Evolutionary conservation across 192 early-diverging fungal genomes (phyloP).

Genomic region (Entomortierella parvispora): DNA sequence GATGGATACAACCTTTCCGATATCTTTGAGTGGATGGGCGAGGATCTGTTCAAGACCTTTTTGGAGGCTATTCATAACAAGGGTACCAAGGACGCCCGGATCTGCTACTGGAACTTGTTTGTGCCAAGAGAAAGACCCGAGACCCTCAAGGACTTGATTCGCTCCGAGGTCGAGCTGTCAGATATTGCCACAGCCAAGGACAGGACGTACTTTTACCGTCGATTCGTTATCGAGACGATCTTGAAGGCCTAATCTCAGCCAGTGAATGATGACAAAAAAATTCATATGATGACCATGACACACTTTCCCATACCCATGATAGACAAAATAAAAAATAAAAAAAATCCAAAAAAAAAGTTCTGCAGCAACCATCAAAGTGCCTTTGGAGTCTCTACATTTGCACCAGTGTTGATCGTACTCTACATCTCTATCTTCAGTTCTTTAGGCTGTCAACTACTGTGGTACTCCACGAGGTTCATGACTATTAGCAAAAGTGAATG

Average conservation of each 20-base stretch:
- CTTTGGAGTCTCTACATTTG: neutral
- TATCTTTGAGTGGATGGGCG: slow-evolving; percentile 53
- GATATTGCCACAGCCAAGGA: slow-evolving; percentile 47
- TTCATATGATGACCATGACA: neutral
- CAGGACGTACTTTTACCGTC: slow-evolving; percentile 51
- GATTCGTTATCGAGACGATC: slow-evolving; percentile 48
- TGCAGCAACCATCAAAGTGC: too few relatives aligned
- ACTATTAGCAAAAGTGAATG: too few relatives aligned
- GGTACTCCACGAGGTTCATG: too few relatives aligned
- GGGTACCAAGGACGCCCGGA: slow-evolving; percentile 40
- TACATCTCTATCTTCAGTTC: neutral
- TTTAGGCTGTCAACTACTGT: too few relatives aligned
- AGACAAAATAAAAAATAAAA: neutral
- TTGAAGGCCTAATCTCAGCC: slow-evolving; percentile 25
- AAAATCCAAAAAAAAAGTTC: neutral
- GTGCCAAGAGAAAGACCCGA: slow-evolving; percentile 49
- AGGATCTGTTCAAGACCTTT: slow-evolving; percentile 50
- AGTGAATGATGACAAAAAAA: neutral
- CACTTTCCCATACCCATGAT: too few relatives aligned
- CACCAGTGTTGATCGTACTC: neutral
- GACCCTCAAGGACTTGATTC: slow-evolving; percentile 37
- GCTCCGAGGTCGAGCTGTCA: slow-evolving; percentile 36
- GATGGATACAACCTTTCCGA: slow-evolving; percentile 52
- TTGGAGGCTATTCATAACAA: slow-evolving; percentile 43
- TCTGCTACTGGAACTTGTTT: slow-evolving; percentile 53